A percentile compares a stretch with the other conserved stretches of the same genome.
These are phyloP conservation scores for Fusarium duplospermum DNA, from an alignment of 2,329 filamentous ascomycete genomes.

Conservation along the genomic window DNA sequence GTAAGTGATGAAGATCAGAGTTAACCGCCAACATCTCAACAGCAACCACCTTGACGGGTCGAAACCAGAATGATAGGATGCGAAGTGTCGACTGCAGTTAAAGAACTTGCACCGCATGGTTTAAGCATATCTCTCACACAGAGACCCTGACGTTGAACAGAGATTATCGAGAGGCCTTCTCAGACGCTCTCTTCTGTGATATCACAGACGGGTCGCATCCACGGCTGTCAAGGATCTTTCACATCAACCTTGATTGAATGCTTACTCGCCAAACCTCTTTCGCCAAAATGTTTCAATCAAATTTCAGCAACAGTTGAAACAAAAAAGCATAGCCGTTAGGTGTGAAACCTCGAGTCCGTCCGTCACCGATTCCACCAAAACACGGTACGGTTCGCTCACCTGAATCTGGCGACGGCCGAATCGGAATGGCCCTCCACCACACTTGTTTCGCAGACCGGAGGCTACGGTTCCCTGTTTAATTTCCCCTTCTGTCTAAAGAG, in stretches of 20 bases:
- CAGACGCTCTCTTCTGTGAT: background rate
- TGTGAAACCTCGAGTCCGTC: background rate
- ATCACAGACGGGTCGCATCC: background rate
- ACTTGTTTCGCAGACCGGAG: background rate
- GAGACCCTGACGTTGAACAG: too few relatives aligned
- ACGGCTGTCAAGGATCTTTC: background rate
- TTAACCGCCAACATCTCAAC: background rate
- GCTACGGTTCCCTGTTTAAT: constrained; percentile 20
- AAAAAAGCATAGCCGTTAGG: background rate
- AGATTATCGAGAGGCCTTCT: background rate
- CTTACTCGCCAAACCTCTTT: constrained; percentile 5
- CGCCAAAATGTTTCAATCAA: background rate
- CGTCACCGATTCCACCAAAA: constrained; percentile 8
- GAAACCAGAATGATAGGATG: background rate
- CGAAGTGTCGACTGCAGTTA: background rate
- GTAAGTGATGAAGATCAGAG: constrained; percentile 6
- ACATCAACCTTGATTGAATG: constrained; percentile 34
- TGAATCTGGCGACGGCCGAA: constrained; percentile 31
- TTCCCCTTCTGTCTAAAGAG: constrained; percentile 7
- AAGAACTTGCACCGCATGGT: background rate
- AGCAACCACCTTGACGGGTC: background rate
- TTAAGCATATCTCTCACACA: background rate
- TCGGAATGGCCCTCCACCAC: background rate
- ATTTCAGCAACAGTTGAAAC: constrained; percentile 4
- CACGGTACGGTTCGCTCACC: constrained; percentile 31